These are phyloP conservation scores for Aspergillus persii DNA, from an alignment of 2,329 filamentous ascomycete genomes.

Conservation along the genomic window DNA sequence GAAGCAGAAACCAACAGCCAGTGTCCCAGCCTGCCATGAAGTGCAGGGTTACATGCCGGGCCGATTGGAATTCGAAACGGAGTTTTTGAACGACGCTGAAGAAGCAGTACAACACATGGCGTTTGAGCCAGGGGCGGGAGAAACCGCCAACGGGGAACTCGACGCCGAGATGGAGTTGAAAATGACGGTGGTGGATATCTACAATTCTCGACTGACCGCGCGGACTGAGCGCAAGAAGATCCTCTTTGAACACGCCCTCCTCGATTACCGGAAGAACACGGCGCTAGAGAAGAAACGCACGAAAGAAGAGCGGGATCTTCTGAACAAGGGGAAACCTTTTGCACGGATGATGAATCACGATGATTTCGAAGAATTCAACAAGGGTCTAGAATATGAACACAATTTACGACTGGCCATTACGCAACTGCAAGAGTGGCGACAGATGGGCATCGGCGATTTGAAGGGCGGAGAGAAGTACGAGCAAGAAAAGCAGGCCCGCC, in stretches of 20 bases:
- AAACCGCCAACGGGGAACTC: conserved; percentile 82
- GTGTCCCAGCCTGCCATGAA: conserved; percentile 93
- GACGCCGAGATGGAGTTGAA: conserved; percentile 98
- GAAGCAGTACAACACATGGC: conserved; percentile 98
- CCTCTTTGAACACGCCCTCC: conserved; percentile 88
- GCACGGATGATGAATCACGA: conserved; percentile 93
- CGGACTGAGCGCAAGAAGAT: conserved; percentile 94
- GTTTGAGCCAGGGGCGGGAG: conserved; percentile 91
- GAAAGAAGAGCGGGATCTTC: conserved; percentile 87
- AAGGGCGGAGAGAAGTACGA: conserved; percentile 90
- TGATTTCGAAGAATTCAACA: conserved; percentile 83
- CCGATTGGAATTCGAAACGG: conserved; percentile 93
- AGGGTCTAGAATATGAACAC: conserved; percentile 84
- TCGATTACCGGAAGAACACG: conserved; percentile 91
- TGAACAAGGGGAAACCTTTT: conserved; percentile 94
- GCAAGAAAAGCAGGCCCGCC: conserved; percentile 74
- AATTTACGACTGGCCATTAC: conserved; percentile 85
- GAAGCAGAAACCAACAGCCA: conserved; percentile 93
- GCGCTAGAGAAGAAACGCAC: conserved; percentile 90
- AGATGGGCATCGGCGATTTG: conserved; percentile 78
- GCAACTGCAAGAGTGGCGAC: conserved; percentile 92
- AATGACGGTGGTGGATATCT: conserved; percentile 97
- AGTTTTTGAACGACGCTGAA: conserved; percentile 96
- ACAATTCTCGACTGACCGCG: conserved; percentile 86
- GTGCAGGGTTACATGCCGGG: conserved; percentile 99